phyloP scores from a whole-genome alignment of 768 basidiomycete species.

The Candolleomyces aberdarensis region DNA sequence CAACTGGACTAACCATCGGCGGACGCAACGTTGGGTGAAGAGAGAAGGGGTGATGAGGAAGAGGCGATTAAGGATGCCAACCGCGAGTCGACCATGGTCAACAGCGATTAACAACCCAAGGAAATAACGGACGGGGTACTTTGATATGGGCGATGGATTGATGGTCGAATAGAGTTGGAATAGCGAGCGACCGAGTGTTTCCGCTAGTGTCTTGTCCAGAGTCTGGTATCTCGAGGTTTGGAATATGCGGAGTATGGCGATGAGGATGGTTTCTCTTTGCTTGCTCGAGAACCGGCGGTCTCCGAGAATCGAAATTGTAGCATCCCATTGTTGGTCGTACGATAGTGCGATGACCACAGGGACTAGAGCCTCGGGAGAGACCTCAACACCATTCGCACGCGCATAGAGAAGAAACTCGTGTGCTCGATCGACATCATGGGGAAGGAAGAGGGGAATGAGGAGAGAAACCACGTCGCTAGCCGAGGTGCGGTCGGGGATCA shows the following conservation, averaged over 20 bases:
- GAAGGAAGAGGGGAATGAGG: slow-evolving; percentile 16
- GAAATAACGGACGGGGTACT: slow-evolving; percentile 47
- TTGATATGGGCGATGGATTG: slow-evolving; percentile 27
- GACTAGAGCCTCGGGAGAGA: slow-evolving; percentile 21
- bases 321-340: slow-evolving; percentile 21
- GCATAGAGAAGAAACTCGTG: slow-evolving; percentile 32
- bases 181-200: slow-evolving; percentile 32
- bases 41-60: slow-evolving; percentile 29
- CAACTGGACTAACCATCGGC: slow-evolving; percentile 37
- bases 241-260: slow-evolving; percentile 35
- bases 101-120: slow-evolving; percentile 37
- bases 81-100: slow-evolving; percentile 31
- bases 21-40: slow-evolving; percentile 37
- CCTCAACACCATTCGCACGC: slow-evolving; percentile 14
- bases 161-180: slow-evolving; percentile 30
- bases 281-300: slow-evolving; percentile 24
- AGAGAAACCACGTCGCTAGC: not conserved
- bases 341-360: slow-evolving; percentile 32
- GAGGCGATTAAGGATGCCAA: slow-evolving; percentile 40
- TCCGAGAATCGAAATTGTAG: slow-evolving; percentile 32
- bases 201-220: slow-evolving; percentile 26
- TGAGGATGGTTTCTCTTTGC: slow-evolving; percentile 35
- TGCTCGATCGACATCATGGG: slow-evolving; percentile 28
- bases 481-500: not conserved
- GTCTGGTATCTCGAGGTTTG: slow-evolving; percentile 28